Evolutionary conservation across 257 asterid species (phyloP), one percentile per base, ranked within the genome.

Genomic region (Forsythia suspensa): DNA sequence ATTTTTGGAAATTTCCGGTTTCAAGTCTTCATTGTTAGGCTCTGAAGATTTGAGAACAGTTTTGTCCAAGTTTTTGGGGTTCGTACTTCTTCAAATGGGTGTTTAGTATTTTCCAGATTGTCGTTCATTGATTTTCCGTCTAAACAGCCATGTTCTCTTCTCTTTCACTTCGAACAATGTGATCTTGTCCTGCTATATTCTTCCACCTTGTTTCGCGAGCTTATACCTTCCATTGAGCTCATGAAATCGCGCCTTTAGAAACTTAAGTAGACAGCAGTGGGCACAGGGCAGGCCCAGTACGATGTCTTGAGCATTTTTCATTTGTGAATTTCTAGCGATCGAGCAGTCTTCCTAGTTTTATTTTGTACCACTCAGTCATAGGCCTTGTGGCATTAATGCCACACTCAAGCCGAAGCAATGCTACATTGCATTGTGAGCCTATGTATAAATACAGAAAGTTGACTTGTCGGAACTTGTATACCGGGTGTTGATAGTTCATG

Each of bases 401-500:
- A 29, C 34, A 29, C 34, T 29, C 34, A 29, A 29, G 34, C 34
- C 34, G 40, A 15, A 55, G 29, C 16, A 5, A 55, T 55, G n/a
- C 61, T 52, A 52, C 3, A 52, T 52, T 44, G 16, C 34, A 67
- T 66, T 40, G 6, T 29, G 16, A 18, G 24, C 65, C 65, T 59
- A 59, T 6, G 3, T 29, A 29, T 4, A 66, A 9, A 70, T 21
- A 5, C 3, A 12, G 46, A 51, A 67, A 76, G 51, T 75, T 85
- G 61, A 77, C 44, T 42, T 40, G 68, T 68, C 18, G 13, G 71
- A 71, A 36, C 74, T 68, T 37, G 36, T 82, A 16, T 61, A 37
- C 82, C 88, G 97, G 88, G 94, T 92, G 52, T 76, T 89, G 78
- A 90, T 95, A 0, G 90, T 91, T 48, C 97, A 92, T 70, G 97